phyloP scores from a whole-genome alignment of 257 asterid genomes.

The Scutellaria baicalensis region DNA sequence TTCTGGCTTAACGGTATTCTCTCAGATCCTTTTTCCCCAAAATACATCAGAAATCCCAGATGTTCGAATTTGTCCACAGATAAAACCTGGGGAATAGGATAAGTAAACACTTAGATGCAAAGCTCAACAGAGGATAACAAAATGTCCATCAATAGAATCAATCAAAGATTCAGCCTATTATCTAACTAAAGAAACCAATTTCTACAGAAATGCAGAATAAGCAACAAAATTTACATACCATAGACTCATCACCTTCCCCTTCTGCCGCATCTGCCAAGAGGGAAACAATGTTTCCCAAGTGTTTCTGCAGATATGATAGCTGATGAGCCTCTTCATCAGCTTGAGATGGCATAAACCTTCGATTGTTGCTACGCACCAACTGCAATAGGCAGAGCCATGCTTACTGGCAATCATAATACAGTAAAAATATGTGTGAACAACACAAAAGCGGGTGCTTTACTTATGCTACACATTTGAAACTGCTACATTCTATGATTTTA shows the following conservation, averaged over 20 bases:
- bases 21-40: conserved; percentile 78
- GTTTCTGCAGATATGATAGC: conserved; percentile 84
- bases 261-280: conserved; percentile 79
- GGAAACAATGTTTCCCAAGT: conserved; percentile 75
- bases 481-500: not conserved
- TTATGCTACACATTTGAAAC: not conserved
- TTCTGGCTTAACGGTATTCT: conserved; percentile 72
- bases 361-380: conserved; percentile 95
- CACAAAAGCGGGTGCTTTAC: not conserved
- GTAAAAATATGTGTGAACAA: conserved; percentile 24
- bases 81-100: conserved; percentile 47
- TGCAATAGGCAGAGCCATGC: conserved; percentile 30
- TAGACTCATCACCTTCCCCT: conserved; percentile 71
- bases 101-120: conserved; percentile 7
- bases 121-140: not conserved
- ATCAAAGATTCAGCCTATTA: not conserved
- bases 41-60: conserved; percentile 70
- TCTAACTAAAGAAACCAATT: conserved; percentile 4
- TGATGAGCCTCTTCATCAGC: conserved; percentile 98
- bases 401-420: conserved; percentile 1
- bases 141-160: not conserved
- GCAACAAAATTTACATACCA: conserved; percentile 47
- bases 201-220: not conserved
- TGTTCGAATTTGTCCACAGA: conserved; percentile 79
- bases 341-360: conserved; percentile 91